Conservation (phyloP, 192 early-diverging fungal genomes). For the Piromyces sp. region DNA sequence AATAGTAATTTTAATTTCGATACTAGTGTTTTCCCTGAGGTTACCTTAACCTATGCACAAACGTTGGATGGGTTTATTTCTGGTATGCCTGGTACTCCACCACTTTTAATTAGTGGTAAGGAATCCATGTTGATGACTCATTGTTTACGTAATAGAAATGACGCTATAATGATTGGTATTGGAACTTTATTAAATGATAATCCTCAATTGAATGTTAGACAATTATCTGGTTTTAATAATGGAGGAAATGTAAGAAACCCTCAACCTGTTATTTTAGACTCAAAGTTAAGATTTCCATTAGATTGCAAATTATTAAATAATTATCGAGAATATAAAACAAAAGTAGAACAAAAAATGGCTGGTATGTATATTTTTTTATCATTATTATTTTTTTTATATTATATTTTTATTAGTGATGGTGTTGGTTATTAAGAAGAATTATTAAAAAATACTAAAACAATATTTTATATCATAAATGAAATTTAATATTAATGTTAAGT, state of each 20-base stretch:
- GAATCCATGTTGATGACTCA: conserved; percentile 71
- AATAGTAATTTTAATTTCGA: neutral
- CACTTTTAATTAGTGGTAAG: conserved; percentile 48
- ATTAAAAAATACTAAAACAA: no score
- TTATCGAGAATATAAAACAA: conserved; percentile 21
- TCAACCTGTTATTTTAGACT: conserved; percentile 64
- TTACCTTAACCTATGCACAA: conserved; percentile 81
- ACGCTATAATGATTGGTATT: conserved; percentile 74
- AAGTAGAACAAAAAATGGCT: conserved; percentile 1
- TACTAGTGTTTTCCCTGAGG: neutral
- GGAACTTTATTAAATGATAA: conserved; percentile 65
- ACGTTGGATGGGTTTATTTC: conserved; percentile 72
- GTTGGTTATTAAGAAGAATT: no score
- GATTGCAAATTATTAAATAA: conserved; percentile 32
- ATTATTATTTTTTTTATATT: neutral
- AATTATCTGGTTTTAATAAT: neutral
- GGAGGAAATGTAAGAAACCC: conserved; percentile 21
- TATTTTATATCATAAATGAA: no score
- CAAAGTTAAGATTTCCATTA: conserved; percentile 30
- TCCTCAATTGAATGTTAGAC: conserved; percentile 45
- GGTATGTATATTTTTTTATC: neutral
- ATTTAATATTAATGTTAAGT: no score
- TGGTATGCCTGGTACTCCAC: conserved; percentile 14
- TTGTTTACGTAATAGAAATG: conserved; percentile 45
- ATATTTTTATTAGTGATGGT: neutral